Conservation (phyloP, 2,329 filamentous ascomycete species). For the Fusarium abutilonis region DNA sequence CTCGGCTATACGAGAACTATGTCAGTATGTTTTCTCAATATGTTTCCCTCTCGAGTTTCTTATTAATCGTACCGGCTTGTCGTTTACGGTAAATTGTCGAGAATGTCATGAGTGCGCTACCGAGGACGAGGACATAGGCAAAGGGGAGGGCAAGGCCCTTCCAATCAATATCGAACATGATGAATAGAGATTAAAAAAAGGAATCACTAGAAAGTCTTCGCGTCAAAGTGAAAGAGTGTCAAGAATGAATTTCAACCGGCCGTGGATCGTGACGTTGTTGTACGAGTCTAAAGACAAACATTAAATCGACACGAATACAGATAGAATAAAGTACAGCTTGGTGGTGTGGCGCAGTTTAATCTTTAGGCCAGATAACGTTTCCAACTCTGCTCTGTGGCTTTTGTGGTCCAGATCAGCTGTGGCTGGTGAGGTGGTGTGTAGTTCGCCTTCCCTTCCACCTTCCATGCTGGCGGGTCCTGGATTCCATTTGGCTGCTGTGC, state of each 20-base stretch:
- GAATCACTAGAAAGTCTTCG: slow-evolving; percentile 7
- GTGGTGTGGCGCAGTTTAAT: slow-evolving; percentile 35
- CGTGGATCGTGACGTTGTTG: slow-evolving; percentile 10
- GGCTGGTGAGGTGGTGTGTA: slow-evolving; percentile 7
- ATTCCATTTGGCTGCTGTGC: slow-evolving; percentile 19
- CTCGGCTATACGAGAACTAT: slow-evolving; percentile 62
- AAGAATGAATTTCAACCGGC: slow-evolving; percentile 23
- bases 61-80: slow-evolving; percentile 72
- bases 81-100: slow-evolving; percentile 92
- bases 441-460: neutral
- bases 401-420: neutral
- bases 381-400: slow-evolving; percentile 16
- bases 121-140: slow-evolving; percentile 87
- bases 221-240: slow-evolving; percentile 26
- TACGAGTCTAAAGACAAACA: slow-evolving; percentile 1
- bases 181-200: slow-evolving; percentile 31
- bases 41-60: neutral
- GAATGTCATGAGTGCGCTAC: slow-evolving; percentile 90
- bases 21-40: slow-evolving; percentile 10
- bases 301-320: slow-evolving; percentile 32
- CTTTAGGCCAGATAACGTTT: slow-evolving; percentile 39
- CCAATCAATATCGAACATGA: slow-evolving; percentile 75
- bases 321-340: slow-evolving; percentile 19
- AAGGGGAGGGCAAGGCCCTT: slow-evolving; percentile 85
- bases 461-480: slow-evolving; percentile 4